Evolutionary conservation across 2,329 filamentous ascomycete genomes (phyloP).

Genomic region (Stylonectria norvegica): DNA sequence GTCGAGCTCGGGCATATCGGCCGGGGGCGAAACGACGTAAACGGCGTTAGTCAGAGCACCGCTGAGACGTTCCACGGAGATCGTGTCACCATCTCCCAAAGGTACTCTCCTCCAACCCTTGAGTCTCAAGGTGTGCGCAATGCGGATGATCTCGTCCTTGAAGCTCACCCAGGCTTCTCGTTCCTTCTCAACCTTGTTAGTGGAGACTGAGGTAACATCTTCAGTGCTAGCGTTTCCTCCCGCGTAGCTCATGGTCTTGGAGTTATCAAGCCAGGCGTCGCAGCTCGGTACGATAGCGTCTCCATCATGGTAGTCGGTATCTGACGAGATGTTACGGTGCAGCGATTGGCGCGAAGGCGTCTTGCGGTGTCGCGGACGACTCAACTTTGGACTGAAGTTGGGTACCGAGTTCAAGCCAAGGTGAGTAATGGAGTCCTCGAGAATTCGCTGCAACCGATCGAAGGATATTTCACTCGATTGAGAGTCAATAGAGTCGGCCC

Average conservation of each 20-base stretch:
- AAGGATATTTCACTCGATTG: constrained; percentile 70
- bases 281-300: constrained; percentile 81
- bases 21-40: constrained; percentile 85
- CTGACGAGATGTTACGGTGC: constrained; percentile 62
- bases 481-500: constrained; percentile 58
- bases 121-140: constrained; percentile 82
- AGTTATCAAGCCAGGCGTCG: constrained; percentile 83
- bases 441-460: constrained; percentile 75
- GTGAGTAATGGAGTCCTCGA: constrained; percentile 62
- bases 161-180: constrained; percentile 77
- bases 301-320: constrained; percentile 81
- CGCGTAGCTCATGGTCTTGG: constrained; percentile 77
- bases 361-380: constrained; percentile 40
- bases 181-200: constrained; percentile 59
- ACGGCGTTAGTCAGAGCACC: constrained; percentile 95
- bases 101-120: constrained; percentile 89
- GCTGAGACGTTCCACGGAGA: constrained; percentile 74
- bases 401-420: constrained; percentile 48
- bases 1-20: constrained; percentile 46
- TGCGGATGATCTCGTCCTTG: constrained; percentile 86
- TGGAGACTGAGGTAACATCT: constrained; percentile 31
- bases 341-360: constrained; percentile 33
- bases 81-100: constrained; percentile 63
- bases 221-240: constrained; percentile 45
- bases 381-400: constrained; percentile 39